A percentile compares a stretch with the other conserved stretches of the same genome.
Evolutionary conservation across 768 basidiomycete genomes (phyloP).

Genomic region (Atractiella rhizophila): DNA sequence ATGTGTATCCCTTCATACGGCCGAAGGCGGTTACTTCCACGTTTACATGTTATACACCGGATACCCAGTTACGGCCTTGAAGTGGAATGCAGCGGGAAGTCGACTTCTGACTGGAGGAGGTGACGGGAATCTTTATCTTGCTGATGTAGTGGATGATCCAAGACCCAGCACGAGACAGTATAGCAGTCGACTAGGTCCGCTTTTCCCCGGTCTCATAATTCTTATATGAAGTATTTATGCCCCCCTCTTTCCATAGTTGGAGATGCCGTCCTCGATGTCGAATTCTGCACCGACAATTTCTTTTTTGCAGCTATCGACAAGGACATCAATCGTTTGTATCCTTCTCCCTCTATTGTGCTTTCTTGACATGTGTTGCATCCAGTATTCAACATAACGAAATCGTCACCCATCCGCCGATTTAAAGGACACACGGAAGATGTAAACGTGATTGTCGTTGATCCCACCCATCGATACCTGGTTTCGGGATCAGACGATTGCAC

Average conservation of each 20-base stretch:
- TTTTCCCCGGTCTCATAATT: too few species aligned
- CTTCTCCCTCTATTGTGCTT: too few species aligned
- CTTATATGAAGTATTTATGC: too few species aligned
- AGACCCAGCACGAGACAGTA: too few species aligned
- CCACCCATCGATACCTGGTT: conserved; percentile 15
- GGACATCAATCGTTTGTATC: too few species aligned
- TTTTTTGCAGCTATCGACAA: too few species aligned
- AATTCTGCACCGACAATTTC: neutral
- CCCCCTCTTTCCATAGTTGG: neutral
- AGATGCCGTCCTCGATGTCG: neutral
- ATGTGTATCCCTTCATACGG: conserved; percentile 3
- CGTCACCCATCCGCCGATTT: conserved; percentile 14
- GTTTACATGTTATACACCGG: neutral
- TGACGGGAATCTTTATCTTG: too few species aligned
- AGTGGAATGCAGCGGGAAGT: conserved; percentile 16
- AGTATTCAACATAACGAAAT: conserved; percentile 9
- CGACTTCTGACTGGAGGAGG: conserved; percentile 17
- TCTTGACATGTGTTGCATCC: too few species aligned
- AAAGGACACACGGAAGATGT: conserved; percentile 20
- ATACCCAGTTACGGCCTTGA: too few species aligned
- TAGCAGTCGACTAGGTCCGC: too few species aligned
- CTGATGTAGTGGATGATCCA: too few species aligned
- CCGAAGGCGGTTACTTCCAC: neutral
- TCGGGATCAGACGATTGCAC: conserved; percentile 19
- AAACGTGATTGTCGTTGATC: conserved; percentile 18